Conservation (phyloP, 495 filamentous ascomycete genomes). For the Pseudoneurospora amorphoporcata region DNA sequence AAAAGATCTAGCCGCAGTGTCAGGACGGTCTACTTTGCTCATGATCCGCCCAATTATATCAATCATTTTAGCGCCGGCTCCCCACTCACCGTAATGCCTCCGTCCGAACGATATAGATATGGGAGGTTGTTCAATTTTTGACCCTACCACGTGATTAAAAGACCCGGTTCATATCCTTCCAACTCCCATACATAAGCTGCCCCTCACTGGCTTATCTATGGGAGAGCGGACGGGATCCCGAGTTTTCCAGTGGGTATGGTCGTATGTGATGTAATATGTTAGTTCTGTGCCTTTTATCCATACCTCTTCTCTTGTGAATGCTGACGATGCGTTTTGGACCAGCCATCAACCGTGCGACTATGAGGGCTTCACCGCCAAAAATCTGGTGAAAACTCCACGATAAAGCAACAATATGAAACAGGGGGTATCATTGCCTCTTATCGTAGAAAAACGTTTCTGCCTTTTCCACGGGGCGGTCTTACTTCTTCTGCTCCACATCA, state of each 20-base stretch:
- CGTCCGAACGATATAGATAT: no score
- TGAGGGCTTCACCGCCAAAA: background rate
- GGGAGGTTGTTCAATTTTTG: no score
- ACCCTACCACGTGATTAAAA: no score
- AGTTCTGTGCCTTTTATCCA: background rate
- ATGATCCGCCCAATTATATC: no score
- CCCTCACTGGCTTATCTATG: slow-evolving; percentile 28
- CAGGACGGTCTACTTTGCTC: no score
- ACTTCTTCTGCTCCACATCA: background rate
- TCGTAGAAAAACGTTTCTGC: background rate
- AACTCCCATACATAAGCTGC: no score
- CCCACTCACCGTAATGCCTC: no score
- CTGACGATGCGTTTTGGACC: background rate
- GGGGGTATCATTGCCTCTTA: background rate
- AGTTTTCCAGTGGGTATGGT: slow-evolving; percentile 35
- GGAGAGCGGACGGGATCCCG: slow-evolving; percentile 44
- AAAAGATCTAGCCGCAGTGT: no score
- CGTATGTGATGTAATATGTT: slow-evolving; percentile 19
- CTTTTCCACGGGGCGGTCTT: background rate
- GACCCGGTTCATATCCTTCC: no score
- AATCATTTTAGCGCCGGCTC: no score
- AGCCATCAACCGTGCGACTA: background rate
- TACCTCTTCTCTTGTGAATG: background rate
- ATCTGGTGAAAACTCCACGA: background rate
- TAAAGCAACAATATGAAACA: background rate